A percentile compares a stretch with the other conserved stretches of the same genome.
Conservation (phyloP, 148 eudicot genomes). For the Dianthus caryophyllus region DNA sequence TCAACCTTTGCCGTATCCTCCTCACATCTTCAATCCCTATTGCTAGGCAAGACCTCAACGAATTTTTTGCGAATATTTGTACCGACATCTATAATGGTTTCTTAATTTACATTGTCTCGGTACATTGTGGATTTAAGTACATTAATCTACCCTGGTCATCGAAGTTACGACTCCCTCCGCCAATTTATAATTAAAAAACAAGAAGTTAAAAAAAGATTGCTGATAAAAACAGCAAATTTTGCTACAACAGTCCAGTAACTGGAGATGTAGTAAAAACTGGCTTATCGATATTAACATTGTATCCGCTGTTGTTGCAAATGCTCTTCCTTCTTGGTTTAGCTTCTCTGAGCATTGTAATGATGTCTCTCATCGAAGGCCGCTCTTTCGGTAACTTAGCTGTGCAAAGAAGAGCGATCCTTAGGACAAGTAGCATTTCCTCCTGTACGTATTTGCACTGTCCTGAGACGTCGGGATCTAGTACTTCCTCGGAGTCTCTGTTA, state of each 20-base stretch:
- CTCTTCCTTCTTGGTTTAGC: slow-evolving; percentile 47
- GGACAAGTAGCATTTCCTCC: slow-evolving; percentile 41
- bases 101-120: slow-evolving; percentile 20
- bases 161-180: neutral
- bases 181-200: neutral
- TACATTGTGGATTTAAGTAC: slow-evolving; percentile 6
- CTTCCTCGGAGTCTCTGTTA: slow-evolving; percentile 27
- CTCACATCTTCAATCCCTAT: too few relatives aligned
- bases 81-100: neutral
- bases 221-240: slow-evolving; percentile 2
- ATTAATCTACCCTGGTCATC: slow-evolving; percentile 14
- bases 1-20: too few relatives aligned
- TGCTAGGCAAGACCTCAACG: too few relatives aligned
- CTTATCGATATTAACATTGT: slow-evolving; percentile 27
- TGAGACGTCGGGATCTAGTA: slow-evolving; percentile 29
- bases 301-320: slow-evolving; percentile 30
- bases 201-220: slow-evolving; percentile 10
- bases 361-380: slow-evolving; percentile 42
- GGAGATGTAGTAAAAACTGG: slow-evolving; percentile 40
- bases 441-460: slow-evolving; percentile 40
- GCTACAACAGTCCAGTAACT: slow-evolving; percentile 31
- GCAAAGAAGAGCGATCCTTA: slow-evolving; percentile 38
- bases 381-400: slow-evolving; percentile 42
- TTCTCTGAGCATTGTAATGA: slow-evolving; percentile 40
- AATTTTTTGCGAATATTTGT: neutral